Percentiles rank a stretch among this genome's conserved stretches.
Evolutionary conservation across 345 rosid genomes (phyloP).

Genomic region (Clausena lansium): DNA sequence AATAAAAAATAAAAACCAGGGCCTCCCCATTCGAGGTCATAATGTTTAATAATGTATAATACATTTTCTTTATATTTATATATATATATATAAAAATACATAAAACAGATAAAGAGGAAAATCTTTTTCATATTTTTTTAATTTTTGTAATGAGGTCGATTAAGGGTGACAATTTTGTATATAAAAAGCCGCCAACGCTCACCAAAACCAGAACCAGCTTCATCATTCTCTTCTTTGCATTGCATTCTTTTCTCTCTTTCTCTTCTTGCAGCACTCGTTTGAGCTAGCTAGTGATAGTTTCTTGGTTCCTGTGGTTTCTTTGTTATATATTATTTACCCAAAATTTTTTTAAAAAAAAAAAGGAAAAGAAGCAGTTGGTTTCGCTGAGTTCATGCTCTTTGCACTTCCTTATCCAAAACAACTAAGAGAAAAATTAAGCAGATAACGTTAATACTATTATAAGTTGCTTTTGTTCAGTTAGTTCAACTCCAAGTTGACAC

Average conservation of each 20-base stretch:
- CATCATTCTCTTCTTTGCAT: not conserved
- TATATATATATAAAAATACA: not conserved
- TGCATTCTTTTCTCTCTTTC: not conserved
- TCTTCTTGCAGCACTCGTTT: not conserved
- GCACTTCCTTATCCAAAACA: not conserved
- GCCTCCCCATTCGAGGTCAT: not conserved
- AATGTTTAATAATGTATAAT: too few species aligned
- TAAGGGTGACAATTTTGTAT: slow-evolving; percentile 2
- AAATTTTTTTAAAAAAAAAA: too few species aligned
- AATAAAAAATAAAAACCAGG: not conserved
- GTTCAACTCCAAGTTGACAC: not conserved
- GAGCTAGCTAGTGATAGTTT: not conserved
- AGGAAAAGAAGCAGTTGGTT: not conserved
- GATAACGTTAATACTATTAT: not conserved
- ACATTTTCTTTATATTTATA: not conserved
- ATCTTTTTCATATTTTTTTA: not conserved
- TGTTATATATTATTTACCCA: not conserved
- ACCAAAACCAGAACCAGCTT: not conserved
- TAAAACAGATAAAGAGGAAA: not conserved
- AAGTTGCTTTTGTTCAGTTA: not conserved
- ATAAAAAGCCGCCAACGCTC: slow-evolving; percentile 19
- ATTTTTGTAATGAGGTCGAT: not conserved
- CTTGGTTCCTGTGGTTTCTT: not conserved
- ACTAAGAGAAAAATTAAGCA: not conserved
- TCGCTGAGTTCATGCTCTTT: slow-evolving; percentile 11